Evolutionary conservation across 1,284 basidiomycete species (phyloP), one percentile per base, ranked within the genome.

Genomic region (Ceratobasidium sp.): DNA sequence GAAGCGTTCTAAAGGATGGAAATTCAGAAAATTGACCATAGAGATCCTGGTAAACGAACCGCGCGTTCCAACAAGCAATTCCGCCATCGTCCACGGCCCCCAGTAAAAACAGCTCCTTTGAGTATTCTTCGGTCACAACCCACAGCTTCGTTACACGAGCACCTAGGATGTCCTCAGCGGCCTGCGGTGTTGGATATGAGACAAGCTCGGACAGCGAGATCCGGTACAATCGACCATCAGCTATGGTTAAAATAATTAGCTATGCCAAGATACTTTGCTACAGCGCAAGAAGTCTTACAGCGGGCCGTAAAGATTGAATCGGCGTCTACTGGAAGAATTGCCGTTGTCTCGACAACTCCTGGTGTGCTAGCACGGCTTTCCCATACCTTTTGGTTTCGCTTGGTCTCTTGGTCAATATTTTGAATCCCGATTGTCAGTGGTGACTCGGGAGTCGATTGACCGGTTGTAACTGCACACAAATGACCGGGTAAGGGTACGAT

Each of bases 51-150:
- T n/a, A n/a, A n/a, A 50, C 84, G 61, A 76, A 91, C 92, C 83
- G 84, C 6, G 86, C 75, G 8, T 85, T 82, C 92, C 91, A 95
- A 74, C 92, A 82, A 0, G 86, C 86, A 28, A 93, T 84, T 0
- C 88, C 88, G 2, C 92, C 92, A 77, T 92, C 89, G 73, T 91
- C 88, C 0, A 85, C 85, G 5, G 92, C 92, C 14, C 90, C 91
- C 18, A 92, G 80, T 18, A 94, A 80, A 34, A 87, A 84, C 18
- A 80, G 83, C 72, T 91, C 86, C 30, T 84, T 84, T 0, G 87
- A 89, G 43, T 86, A 79, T 18, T 82, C 80, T 74, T 89, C 87
- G 60, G 84, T 83, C 5, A 88, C 83, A 23, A 85, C 74, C 76
- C 88, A 85, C 45, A 93, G 79, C 14, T 81, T 81, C 18, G 82